Percentiles rank a stretch among this genome's conserved stretches.
Conservation (phyloP, 129 eudicot genomes). For the sunflower (Helianthus annuus) region HanXRQr2.0-SUNRISE NC_035435.2:132894520-132895019, state of each 20-base stretch:
- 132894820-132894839: conserved; percentile 81
- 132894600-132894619: not conserved
- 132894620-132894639: not conserved
- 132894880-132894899: conserved; percentile 49
- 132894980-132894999: too few relatives aligned
- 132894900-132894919: conserved; percentile 2
- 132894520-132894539: too few relatives aligned
- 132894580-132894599: not conserved
- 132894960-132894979: not conserved
- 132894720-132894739: not conserved
- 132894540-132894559: too few relatives aligned
- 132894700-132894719: conserved; percentile 24
- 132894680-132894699: not conserved
- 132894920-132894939: not conserved
- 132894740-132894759: conserved; percentile 14
- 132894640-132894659: not conserved
- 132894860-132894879: conserved; percentile 73
- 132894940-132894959: not conserved
- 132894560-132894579: too few relatives aligned
- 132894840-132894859: conserved; percentile 67
- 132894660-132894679: conserved; percentile 16
- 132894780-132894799: conserved; percentile 34
- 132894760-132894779: conserved; percentile 21
- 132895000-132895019: not conserved
- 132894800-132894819: conserved; percentile 71